A percentile compares a stretch with the other conserved stretches of the same genome.
Evolutionary conservation across 805 yeast genomes (phyloP).

Genomic region (Maudiozyma turicensis): DNA sequence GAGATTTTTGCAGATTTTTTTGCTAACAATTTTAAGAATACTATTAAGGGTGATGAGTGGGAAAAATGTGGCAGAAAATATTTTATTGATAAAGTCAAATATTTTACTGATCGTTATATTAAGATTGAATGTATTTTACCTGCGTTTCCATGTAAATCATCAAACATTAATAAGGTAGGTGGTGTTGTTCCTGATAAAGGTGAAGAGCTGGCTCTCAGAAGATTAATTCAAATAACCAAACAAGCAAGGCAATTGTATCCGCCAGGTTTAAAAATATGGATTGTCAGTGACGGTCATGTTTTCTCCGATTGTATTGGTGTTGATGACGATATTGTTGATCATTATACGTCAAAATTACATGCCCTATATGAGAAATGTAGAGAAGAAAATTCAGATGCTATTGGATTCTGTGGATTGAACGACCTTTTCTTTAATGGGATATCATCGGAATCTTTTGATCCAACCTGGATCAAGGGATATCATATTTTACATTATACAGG

Average conservation of each 20-base stretch:
- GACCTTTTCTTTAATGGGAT: constrained; percentile 31
- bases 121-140: constrained; percentile 50
- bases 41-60: constrained; percentile 42
- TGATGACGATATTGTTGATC: constrained; percentile 44
- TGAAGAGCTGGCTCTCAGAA: constrained; percentile 34
- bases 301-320: constrained; percentile 58
- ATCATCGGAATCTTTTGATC: constrained; percentile 19
- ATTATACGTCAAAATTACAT: constrained; percentile 37
- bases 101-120: constrained; percentile 39
- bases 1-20: constrained; percentile 34
- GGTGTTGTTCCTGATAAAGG: constrained; percentile 47
- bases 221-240: constrained; percentile 29
- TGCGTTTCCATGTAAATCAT: constrained; percentile 57
- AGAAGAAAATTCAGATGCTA: constrained; percentile 25
- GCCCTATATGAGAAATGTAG: constrained; percentile 33
- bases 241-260: constrained; percentile 34
- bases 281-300: constrained; percentile 58
- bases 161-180: constrained; percentile 44
- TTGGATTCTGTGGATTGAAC: constrained; percentile 36
- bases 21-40: constrained; percentile 39
- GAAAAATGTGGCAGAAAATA: constrained; percentile 34
- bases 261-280: constrained; percentile 47
- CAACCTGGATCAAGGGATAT: constrained; percentile 24
- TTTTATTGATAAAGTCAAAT: constrained; percentile 35
- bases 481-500: constrained; percentile 32